Conservation (phyloP, 192 early-diverging fungal genomes). For the Backusella mclennaniae region DNA sequence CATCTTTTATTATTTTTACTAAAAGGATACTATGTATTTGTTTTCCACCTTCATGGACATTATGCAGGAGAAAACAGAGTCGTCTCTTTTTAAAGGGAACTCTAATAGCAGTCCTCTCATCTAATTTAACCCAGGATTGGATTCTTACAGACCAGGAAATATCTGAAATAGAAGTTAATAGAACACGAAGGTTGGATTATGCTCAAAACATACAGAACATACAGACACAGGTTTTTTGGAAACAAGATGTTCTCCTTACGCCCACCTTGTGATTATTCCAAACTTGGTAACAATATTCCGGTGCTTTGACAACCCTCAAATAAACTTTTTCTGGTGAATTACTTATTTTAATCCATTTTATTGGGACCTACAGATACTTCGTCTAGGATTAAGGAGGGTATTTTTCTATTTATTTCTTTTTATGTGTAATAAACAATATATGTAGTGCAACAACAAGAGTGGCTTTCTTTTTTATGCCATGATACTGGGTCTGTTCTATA, state of each 20-base stretch:
- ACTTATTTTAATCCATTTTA: neutral
- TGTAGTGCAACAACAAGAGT: neutral
- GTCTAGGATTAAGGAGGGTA: neutral
- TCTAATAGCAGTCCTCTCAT: neutral
- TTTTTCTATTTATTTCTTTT: neutral
- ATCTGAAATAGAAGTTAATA: neutral
- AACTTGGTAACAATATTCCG: conserved; percentile 1
- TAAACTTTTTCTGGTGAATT: conserved; percentile 5
- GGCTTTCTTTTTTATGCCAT: neutral
- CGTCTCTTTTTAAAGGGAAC: neutral
- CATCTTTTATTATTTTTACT: conserved; percentile 3
- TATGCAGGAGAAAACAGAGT: conserved; percentile 2
- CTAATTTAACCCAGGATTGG: neutral
- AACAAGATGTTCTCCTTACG: conserved; percentile 6
- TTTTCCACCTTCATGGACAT: neutral
- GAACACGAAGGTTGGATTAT: neutral
- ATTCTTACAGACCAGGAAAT: neutral
- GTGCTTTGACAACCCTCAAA: conserved; percentile 9
- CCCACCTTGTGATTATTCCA: conserved; percentile 4
- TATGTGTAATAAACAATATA: neutral
- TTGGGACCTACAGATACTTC: neutral
- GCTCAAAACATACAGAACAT: conserved; percentile 7
- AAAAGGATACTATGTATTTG: neutral
- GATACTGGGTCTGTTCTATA: neutral
- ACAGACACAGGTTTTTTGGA: conserved; percentile 7